Percentiles rank a stretch among this genome's conserved stretches.
These are phyloP conservation scores for Ustilago trichophora DNA, from an alignment of 1,284 basidiomycete genomes.

Conservation along the genomic window DNA sequence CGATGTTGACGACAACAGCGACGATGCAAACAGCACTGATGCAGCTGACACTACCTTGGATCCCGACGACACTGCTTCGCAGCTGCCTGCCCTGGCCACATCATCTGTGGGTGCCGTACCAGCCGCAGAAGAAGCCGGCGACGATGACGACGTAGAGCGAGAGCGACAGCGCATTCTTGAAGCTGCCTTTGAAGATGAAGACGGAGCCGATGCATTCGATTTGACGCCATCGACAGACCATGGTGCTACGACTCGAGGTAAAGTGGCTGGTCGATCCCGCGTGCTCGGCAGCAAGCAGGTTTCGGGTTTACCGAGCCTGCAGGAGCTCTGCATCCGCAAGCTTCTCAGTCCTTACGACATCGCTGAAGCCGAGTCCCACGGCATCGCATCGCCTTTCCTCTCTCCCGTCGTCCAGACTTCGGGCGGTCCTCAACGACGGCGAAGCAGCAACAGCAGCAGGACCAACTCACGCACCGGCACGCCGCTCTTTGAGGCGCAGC, in stretches of 20 bases:
- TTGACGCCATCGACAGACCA: conserved; percentile 22
- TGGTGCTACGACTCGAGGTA: not conserved
- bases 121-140: not conserved
- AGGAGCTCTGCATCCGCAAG: conserved; percentile 55
- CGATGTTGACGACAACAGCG: conserved; percentile 11
- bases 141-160: conserved; percentile 18
- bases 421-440: conserved; percentile 19
- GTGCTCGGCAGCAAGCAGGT: conserved; percentile 38
- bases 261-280: conserved; percentile 33
- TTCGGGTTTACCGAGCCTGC: conserved; percentile 35
- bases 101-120: no score
- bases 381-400: conserved; percentile 31
- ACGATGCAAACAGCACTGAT: conserved; percentile 9
- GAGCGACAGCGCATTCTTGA: conserved; percentile 45
- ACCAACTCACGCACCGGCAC: conserved; percentile 27
- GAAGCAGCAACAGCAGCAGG: conserved; percentile 27
- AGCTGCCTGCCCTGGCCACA: not conserved
- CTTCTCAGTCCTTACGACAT: conserved; percentile 49
- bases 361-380: conserved; percentile 18
- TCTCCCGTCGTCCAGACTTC: conserved; percentile 33
- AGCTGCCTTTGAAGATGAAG: conserved; percentile 41
- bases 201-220: conserved; percentile 25
- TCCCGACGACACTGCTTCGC: conserved; percentile 8
- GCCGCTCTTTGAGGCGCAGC: conserved; percentile 25
- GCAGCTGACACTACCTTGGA: conserved; percentile 16